phyloP scores from a whole-genome alignment of 2,329 filamentous ascomycete species.

The Hansfordia pulvinata region DNA sequence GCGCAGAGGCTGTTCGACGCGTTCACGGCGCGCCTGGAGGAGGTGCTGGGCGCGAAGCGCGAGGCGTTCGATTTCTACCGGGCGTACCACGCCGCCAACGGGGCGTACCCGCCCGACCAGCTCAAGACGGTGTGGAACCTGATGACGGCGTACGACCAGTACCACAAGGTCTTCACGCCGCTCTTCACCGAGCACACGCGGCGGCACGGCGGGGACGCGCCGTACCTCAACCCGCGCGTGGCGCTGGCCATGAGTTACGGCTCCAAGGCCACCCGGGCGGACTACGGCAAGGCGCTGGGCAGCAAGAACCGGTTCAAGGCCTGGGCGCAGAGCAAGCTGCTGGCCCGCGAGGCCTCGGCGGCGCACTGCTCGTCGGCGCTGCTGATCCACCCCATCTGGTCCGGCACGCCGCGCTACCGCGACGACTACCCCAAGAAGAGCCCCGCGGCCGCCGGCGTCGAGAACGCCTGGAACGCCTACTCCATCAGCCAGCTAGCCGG shows the following conservation, averaged over 20 bases:
- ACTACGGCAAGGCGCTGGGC: conserved; percentile 1
- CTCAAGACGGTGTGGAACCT: conserved; percentile 1
- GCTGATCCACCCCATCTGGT: conserved; percentile 1
- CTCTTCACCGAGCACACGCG: neutral
- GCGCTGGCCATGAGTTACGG: conserved; percentile 1
- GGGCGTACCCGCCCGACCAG: conserved; percentile 1
- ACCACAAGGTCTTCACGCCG: neutral
- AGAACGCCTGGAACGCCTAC: neutral
- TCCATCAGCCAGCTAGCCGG: conserved; percentile 1
- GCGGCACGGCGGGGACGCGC: conserved; percentile 1
- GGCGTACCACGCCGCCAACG: conserved; percentile 1
- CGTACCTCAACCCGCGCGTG: conserved; percentile 2
- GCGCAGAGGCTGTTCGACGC: conserved; percentile 1
- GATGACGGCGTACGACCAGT: conserved; percentile 1
- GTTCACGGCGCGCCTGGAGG: conserved; percentile 2
- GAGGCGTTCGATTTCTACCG: conserved; percentile 1
- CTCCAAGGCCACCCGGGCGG: conserved; percentile 1
- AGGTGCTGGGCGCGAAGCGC: conserved; percentile 1
- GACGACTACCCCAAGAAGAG: conserved; percentile 1
- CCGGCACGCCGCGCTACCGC: conserved; percentile 1
- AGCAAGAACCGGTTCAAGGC: conserved; percentile 3
- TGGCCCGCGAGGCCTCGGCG: neutral
- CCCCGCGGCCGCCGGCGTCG: conserved; percentile 1
- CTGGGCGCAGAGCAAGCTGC: conserved; percentile 2
- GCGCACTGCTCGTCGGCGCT: conserved; percentile 2